phyloP scores from a whole-genome alignment of 805 yeast species.

The Candida ipomoeae region DNA sequence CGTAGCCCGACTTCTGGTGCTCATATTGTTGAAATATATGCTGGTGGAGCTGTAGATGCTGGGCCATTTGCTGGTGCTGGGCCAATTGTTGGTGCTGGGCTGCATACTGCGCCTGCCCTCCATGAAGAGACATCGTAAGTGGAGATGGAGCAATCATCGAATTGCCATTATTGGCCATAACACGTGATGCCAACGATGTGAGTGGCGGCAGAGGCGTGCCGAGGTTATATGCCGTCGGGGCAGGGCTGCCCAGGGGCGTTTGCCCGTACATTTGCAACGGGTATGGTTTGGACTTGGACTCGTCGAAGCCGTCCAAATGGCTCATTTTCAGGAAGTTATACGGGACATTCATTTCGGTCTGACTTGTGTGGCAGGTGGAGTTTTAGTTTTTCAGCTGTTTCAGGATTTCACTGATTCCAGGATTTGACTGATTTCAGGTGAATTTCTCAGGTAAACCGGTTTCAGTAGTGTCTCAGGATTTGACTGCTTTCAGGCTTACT shows the following conservation, averaged over 20 bases:
- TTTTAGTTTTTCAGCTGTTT: too few species aligned
- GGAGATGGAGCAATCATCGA: conserved; percentile 8
- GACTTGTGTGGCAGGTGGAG: not conserved
- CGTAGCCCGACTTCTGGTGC: conserved; percentile 2
- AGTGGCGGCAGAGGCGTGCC: conserved; percentile 12
- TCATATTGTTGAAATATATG: not conserved
- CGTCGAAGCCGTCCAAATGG: conserved; percentile 2
- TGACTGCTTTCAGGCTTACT: too few species aligned
- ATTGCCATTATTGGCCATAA: conserved; percentile 6
- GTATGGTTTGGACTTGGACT: conserved; percentile 7
- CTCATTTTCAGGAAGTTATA: conserved; percentile 6
- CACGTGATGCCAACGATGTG: conserved; percentile 8
- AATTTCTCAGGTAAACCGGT: too few species aligned
- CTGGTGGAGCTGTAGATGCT: not conserved
- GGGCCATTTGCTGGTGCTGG: conserved; percentile 6
- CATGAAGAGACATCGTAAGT: conserved; percentile 9
- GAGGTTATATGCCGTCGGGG: conserved; percentile 3
- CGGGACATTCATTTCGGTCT: conserved; percentile 9
- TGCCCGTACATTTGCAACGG: conserved; percentile 10
- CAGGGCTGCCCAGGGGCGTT: conserved; percentile 4
- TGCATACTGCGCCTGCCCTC: not conserved
- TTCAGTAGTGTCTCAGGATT: too few species aligned
- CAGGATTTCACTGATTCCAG: too few species aligned
- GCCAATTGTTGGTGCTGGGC: conserved; percentile 9
- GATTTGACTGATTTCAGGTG: too few species aligned